Percentiles rank a stretch among this genome's conserved stretches.
phyloP scores from a whole-genome alignment of 306 rosid species.

The Malus orientalis region DNA sequence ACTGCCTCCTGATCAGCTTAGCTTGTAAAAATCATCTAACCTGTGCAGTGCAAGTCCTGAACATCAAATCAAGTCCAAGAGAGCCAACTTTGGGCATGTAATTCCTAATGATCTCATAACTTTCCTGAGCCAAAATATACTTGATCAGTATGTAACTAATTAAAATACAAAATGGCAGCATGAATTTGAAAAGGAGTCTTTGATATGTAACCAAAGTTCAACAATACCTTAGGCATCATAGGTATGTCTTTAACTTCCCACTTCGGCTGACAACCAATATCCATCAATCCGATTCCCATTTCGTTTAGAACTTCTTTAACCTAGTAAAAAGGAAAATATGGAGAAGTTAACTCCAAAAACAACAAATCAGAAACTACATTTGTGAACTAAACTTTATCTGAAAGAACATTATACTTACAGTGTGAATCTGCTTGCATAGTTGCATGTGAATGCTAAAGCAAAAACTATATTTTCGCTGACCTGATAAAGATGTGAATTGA shows the following conservation, averaged over 20 bases:
- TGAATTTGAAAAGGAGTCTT: background rate
- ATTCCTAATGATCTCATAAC: conserved; percentile 79
- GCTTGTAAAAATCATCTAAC: conserved; percentile 32
- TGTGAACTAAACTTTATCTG: background rate
- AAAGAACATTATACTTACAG: background rate
- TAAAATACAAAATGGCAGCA: background rate
- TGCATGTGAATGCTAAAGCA: background rate
- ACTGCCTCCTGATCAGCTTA: conserved; percentile 13
- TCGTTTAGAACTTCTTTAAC: conserved; percentile 94
- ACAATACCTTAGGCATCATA: conserved; percentile 84
- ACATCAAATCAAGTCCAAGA: conserved; percentile 97
- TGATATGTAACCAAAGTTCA: background rate
- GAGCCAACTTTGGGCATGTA: conserved; percentile 99
- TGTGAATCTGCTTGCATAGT: background rate
- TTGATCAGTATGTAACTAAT: conserved; percentile 25
- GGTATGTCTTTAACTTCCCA: conserved; percentile 85
- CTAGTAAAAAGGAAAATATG: conserved; percentile 26
- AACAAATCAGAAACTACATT: background rate
- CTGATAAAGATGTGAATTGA: conserved; percentile 91
- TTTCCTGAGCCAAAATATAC: conserved; percentile 57
- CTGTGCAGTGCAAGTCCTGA: conserved; percentile 97
- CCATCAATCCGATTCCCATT: conserved; percentile 96
- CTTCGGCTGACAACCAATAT: conserved; percentile 97
- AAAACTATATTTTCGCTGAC: conserved; percentile 20
- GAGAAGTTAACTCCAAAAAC: background rate